Evolutionary conservation across 1,284 basidiomycete genomes (phyloP).

Genomic region (Malassezia vespertilionis): DNA sequence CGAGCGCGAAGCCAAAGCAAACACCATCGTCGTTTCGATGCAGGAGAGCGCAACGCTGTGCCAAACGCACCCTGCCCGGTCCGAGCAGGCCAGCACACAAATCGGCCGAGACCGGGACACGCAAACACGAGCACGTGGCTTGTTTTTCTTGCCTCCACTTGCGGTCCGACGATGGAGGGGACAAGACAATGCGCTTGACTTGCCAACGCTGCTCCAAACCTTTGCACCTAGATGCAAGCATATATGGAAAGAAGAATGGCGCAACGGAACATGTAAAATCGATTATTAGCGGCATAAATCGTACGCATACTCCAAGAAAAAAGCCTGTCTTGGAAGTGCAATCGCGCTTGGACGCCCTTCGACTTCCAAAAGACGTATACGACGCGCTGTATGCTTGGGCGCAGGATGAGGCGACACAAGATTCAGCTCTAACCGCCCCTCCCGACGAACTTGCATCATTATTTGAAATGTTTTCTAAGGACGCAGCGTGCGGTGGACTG

Average conservation of each 20-base stretch:
- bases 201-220: slow-evolving; percentile 35
- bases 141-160: background rate
- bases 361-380: background rate
- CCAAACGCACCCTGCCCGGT: slow-evolving; percentile 12
- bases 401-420: too few relatives aligned
- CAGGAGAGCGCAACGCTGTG: slow-evolving; percentile 2
- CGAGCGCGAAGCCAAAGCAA: slow-evolving; percentile 19
- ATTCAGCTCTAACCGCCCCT: too few relatives aligned
- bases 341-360: background rate
- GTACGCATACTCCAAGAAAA: too few relatives aligned
- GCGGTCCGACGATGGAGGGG: slow-evolving; percentile 4
- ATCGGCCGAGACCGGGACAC: slow-evolving; percentile 20
- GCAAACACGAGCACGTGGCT: slow-evolving; percentile 6
- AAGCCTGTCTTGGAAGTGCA: too few relatives aligned
- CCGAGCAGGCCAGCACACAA: slow-evolving; percentile 14
- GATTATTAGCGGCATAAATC: too few relatives aligned
- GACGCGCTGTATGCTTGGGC: too few relatives aligned
- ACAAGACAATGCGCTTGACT: slow-evolving; percentile 24
- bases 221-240: background rate
- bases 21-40: slow-evolving; percentile 15
- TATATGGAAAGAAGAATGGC: background rate
- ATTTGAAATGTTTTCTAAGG: background rate
- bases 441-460: too few relatives aligned
- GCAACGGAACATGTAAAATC: background rate
- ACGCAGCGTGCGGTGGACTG: background rate